These are phyloP conservation scores for Cladosporium sp. DNA, from an alignment of 2,329 filamentous ascomycete genomes.

Conservation along the genomic window DNA sequence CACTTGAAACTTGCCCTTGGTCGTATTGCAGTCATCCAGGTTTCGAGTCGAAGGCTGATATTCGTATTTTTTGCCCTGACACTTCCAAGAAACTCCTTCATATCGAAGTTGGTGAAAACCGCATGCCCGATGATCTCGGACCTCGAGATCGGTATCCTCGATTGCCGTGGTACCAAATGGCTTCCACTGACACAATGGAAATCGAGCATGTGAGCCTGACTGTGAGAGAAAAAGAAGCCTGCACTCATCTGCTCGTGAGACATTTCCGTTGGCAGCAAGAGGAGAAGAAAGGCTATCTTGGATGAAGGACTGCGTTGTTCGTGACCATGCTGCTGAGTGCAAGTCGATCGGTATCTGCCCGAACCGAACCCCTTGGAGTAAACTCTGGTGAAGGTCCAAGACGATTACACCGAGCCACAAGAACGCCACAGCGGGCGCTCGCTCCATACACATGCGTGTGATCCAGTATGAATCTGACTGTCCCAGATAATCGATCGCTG, in stretches of 20 bases:
- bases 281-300: neutral
- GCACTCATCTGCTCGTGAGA: conserved; percentile 1
- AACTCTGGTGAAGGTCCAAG: neutral
- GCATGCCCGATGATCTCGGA: neutral
- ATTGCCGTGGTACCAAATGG: neutral
- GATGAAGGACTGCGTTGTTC: conserved; percentile 2
- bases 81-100: neutral
- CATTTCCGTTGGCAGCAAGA: neutral
- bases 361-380: neutral
- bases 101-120: neutral
- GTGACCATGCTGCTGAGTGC: neutral
- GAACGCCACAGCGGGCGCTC: neutral
- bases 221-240: neutral
- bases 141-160: neutral
- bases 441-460: neutral
- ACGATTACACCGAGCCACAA: neutral
- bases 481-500: neutral
- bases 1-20: neutral
- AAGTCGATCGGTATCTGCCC: neutral
- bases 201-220: neutral
- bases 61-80: neutral
- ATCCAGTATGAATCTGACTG: neutral
- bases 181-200: conserved; percentile 1
- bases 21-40: neutral
- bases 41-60: neutral